These are phyloP conservation scores for Collybiopsis confluens DNA, from an alignment of 768 basidiomycete species.

Conservation along the genomic window DNA sequence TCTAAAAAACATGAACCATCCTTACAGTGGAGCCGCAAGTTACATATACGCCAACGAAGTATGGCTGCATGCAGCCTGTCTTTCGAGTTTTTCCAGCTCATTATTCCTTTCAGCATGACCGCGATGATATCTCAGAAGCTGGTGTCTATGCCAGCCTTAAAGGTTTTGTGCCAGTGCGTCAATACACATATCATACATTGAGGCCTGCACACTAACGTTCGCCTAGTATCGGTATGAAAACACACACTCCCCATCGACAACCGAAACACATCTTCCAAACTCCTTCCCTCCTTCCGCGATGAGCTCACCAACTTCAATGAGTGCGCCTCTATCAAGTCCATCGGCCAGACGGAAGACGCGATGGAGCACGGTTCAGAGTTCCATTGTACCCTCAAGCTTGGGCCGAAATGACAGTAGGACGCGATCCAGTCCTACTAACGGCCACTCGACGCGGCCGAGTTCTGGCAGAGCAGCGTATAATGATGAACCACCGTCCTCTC, in stretches of 20 bases:
- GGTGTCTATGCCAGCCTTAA: constrained; percentile 2
- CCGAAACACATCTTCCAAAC: neutral
- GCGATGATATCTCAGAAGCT: constrained; percentile 2
- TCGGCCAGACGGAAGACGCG: neutral
- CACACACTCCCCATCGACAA: constrained; percentile 29
- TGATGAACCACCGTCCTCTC: neutral
- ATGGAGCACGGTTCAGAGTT: neutral
- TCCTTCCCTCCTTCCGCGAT: neutral
- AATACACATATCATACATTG: neutral
- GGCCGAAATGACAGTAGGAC: neutral
- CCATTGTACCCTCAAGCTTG: neutral
- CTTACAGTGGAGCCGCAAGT: constrained; percentile 28
- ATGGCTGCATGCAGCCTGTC: constrained; percentile 7
- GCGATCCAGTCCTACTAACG: too few relatives aligned
- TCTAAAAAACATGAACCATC: constrained; percentile 23
- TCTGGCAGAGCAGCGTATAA: too few relatives aligned
- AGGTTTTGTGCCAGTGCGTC: constrained; percentile 1
- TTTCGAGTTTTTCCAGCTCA: neutral
- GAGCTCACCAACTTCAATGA: neutral
- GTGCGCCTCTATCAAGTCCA: neutral
- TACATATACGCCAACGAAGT: constrained; percentile 31
- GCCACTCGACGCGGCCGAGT: neutral
- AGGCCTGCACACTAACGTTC: neutral
- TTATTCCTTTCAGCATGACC: neutral
- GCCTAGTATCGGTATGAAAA: neutral